A percentile compares a stretch with the other conserved stretches of the same genome.
Conservation (phyloP, 1,139 yeast genomes). For the Saccharomyces hybrid region DNA sequence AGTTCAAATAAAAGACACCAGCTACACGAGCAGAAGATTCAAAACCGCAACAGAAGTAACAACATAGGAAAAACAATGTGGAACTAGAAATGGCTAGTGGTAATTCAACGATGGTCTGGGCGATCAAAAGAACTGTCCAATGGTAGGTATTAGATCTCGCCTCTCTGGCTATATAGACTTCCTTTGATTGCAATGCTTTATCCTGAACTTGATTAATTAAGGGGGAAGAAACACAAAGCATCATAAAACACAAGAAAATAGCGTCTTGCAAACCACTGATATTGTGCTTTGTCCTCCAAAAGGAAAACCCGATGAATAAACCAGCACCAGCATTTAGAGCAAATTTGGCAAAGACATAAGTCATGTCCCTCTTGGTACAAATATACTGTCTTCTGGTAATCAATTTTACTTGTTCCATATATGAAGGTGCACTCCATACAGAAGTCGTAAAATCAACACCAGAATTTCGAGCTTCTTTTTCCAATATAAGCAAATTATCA, state of each 20-base stretch:
- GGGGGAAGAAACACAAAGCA: conserved; percentile 45
- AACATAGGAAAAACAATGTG: conserved; percentile 42
- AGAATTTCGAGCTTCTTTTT: conserved; percentile 14
- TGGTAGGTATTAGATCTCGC: conserved; percentile 54
- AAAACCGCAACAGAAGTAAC: conserved; percentile 50
- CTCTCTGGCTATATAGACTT: conserved; percentile 52
- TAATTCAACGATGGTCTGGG: conserved; percentile 45
- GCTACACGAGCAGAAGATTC: conserved; percentile 41
- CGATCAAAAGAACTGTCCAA: conserved; percentile 48
- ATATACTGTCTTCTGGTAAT: conserved; percentile 34
- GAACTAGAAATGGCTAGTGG: conserved; percentile 44
- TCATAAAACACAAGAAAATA: conserved; percentile 45
- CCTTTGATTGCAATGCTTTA: conserved; percentile 45
- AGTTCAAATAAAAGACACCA: conserved; percentile 44
- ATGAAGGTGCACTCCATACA: conserved; percentile 29
- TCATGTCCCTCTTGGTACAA: conserved; percentile 38
- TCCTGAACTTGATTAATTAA: conserved; percentile 52
- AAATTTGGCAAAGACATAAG: conserved; percentile 38
- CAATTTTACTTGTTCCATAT: conserved; percentile 23
- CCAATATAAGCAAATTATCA: conserved; percentile 26
- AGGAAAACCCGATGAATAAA: conserved; percentile 49
- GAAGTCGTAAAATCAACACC: conserved; percentile 30
- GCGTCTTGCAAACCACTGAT: conserved; percentile 46
- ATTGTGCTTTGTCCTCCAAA: conserved; percentile 45
- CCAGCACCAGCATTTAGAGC: conserved; percentile 39